Conservation (phyloP, 768 basidiomycete species). For the Solioccasus polychromus region DNA sequence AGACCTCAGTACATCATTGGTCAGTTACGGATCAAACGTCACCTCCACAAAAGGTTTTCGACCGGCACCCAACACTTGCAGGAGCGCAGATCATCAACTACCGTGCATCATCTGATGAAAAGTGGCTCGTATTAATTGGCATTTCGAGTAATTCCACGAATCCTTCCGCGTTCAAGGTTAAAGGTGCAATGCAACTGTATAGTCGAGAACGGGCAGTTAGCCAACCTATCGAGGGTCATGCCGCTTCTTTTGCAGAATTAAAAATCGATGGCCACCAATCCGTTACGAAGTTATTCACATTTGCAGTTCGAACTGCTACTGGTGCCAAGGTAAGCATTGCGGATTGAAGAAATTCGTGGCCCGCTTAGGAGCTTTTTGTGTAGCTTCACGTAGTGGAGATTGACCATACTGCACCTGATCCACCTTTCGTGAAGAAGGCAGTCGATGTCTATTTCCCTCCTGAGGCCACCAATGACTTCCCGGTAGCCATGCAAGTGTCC, state of each 20-base stretch:
- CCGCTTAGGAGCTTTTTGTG: conserved; percentile 8
- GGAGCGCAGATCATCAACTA: conserved; percentile 99
- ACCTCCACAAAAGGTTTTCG: conserved; percentile 89
- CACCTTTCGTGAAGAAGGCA: conserved; percentile 93
- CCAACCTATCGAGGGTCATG: conserved; percentile 98
- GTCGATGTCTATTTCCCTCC: conserved; percentile 99
- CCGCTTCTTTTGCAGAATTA: conserved; percentile 91
- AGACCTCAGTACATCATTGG: conserved; percentile 92
- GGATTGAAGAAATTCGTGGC: background rate
- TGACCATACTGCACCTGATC: conserved; percentile 90
- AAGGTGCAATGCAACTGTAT: conserved; percentile 97
- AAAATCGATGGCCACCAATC: conserved; percentile 87
- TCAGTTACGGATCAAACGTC: conserved; percentile 71
- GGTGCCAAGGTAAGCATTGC: conserved; percentile 82
- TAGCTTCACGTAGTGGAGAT: conserved; percentile 99
- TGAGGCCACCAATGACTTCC: conserved; percentile 97
- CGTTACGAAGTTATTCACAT: conserved; percentile 89
- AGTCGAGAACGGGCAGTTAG: conserved; percentile 89
- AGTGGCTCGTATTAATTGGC: conserved; percentile 96
- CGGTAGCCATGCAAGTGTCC: conserved; percentile 99
- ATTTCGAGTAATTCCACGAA: conserved; percentile 91
- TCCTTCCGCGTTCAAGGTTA: conserved; percentile 96
- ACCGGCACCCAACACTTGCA: conserved; percentile 90
- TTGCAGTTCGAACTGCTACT: conserved; percentile 93
- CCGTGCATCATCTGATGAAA: conserved; percentile 86